Evolutionary conservation across 106 monocot species (phyloP).

Genomic region (Gastrodia elata): DNA sequence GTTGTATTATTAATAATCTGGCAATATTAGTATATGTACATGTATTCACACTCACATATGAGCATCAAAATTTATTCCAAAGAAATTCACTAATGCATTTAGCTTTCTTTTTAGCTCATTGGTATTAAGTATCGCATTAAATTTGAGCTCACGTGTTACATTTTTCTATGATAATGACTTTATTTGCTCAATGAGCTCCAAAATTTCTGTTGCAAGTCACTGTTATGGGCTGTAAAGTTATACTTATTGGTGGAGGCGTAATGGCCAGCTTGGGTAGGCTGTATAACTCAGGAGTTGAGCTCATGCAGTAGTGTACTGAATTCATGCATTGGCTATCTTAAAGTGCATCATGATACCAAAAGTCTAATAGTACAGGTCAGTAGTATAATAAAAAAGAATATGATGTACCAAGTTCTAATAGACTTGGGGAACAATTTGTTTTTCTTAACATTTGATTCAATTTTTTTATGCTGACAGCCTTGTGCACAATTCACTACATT

Average conservation of each 20-base stretch:
- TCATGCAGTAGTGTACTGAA: not conserved
- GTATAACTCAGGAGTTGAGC: not conserved
- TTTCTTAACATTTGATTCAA: not conserved
- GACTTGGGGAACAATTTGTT: not conserved
- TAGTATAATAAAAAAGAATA: not conserved
- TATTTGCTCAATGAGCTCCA: not conserved
- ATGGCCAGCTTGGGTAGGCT: not conserved
- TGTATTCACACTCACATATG: not conserved
- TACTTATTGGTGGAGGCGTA: not conserved
- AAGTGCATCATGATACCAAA: not conserved
- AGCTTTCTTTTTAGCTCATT: not conserved
- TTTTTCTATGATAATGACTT: not conserved
- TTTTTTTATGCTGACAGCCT: not conserved
- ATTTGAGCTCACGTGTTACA: not conserved
- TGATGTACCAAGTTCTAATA: not conserved
- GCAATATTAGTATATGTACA: not conserved
- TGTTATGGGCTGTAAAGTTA: not conserved
- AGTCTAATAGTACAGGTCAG: not conserved
- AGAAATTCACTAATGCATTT: not conserved
- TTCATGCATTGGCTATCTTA: constrained; percentile 1
- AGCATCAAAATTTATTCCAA: not conserved
- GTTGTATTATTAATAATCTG: not conserved
- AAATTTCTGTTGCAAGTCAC: not conserved
- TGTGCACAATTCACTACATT: not conserved
- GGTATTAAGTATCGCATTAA: not conserved